phyloP scores from a whole-genome alignment of 2,329 filamentous ascomycete genomes.

The Pseudocercospora eumusae region DNA sequence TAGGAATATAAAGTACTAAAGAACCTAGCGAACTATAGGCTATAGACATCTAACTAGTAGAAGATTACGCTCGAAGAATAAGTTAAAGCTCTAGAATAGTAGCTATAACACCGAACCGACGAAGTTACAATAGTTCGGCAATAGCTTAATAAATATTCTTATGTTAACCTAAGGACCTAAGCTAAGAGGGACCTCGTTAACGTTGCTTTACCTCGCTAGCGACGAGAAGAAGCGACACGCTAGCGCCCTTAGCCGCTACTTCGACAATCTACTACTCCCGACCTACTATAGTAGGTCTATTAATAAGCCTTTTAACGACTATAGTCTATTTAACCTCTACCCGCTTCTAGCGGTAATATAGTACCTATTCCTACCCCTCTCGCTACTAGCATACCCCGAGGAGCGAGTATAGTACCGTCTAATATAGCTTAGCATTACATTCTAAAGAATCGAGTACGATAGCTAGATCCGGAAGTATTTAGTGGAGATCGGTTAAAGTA shows the following conservation, averaged over 20 bases:
- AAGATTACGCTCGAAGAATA: neutral
- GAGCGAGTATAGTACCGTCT: neutral
- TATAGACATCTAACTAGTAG: neutral
- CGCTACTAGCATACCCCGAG: neutral
- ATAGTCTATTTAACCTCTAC: neutral
- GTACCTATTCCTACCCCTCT: neutral
- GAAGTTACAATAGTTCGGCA: neutral
- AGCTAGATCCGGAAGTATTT: neutral
- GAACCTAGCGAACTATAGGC: neutral
- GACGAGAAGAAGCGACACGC: neutral
- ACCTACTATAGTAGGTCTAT: neutral
- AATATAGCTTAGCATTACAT: neutral
- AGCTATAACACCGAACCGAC: neutral
- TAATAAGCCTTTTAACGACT: neutral
- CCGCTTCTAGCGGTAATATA: too few species aligned
- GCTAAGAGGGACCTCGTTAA: neutral
- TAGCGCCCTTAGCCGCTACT: neutral
- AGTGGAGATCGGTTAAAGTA: neutral
- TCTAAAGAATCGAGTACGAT: neutral
- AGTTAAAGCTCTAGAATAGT: neutral
- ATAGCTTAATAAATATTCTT: neutral
- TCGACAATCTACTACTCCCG: too few species aligned
- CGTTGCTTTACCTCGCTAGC: neutral
- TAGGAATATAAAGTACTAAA: neutral
- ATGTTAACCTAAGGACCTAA: neutral